Evolutionary conservation across 1,284 basidiomycete species (phyloP), one percentile per base, ranked within the genome.

Genomic region (Stygiomarasmius scandens): DNA sequence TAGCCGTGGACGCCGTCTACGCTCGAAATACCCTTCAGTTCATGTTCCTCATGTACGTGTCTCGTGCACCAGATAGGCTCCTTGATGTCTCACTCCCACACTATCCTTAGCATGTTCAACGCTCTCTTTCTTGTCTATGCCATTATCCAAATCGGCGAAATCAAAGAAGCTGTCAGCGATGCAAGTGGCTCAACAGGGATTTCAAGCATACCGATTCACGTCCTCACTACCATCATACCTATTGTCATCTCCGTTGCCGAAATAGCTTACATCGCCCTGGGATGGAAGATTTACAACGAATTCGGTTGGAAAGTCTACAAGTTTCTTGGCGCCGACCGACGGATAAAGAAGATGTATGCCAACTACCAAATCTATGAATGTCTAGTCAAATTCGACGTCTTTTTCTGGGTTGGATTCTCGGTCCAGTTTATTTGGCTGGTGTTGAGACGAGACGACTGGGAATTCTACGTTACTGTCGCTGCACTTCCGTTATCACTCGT

Each of bases 271-370:
- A 83, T 92, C 49, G 84, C 81, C 5, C 82, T 96, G 12, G 86
- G 89, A 2, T 93, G 87, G 85, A 90, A 89, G 73, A 90, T 95
- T 32, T 93, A 92, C 74, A 80, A 86, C 62, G 93, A 95, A 71
- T 95, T 94, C 63, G 93, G 93, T 23, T 95, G 93, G 92, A 92
- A 92, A 67, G 88, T 93, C 9, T 94, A 93, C 83, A 92, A 93
- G 70, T 87, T 92, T 69, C 80, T 96, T 51, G 94, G 94, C 16
- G 93, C 93, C 8, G 92, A 96, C 71, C 83, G 92, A 55, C 81
- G 83, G 64, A 92, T 95, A 77, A 92, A 94, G 80, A 86, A 86
- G 68, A 92, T 92, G 83, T 95, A 92, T 71, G 85, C 88, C 63
- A 85, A 87, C 69, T 93, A 93, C 72, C 94, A 96, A 70, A 87